phyloP scores from a whole-genome alignment of 176 grass and related monocot species.

The Oryza glumipatula region DNA sequence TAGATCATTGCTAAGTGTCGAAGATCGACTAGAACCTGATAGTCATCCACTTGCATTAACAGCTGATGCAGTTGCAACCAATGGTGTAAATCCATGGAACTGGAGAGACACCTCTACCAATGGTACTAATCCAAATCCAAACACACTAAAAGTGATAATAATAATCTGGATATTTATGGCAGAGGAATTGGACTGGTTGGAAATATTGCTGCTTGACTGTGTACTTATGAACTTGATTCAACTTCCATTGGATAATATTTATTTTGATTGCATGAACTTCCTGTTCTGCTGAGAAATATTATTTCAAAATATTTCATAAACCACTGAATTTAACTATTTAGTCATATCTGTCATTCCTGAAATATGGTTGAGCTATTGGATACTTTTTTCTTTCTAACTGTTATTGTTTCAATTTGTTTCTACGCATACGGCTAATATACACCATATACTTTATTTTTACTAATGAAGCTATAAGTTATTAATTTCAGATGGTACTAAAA shows the following conservation, averaged over 20 bases:
- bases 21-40: conserved; percentile 73
- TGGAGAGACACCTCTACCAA: conserved; percentile 93
- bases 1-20: conserved; percentile 69
- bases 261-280: conserved; percentile 17
- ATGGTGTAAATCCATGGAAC: conserved; percentile 92
- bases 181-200: background rate
- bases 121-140: conserved; percentile 44
- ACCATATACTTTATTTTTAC: background rate
- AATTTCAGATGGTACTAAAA: background rate
- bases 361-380: background rate
- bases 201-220: conserved; percentile 23
- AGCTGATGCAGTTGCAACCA: conserved; percentile 73
- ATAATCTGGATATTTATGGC: background rate
- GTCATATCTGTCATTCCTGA: conserved; percentile 1
- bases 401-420: conserved; percentile 16
- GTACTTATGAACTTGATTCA: conserved; percentile 5
- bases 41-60: conserved; percentile 77
- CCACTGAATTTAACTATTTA: background rate
- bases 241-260: conserved; percentile 24
- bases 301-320: background rate
- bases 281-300: conserved; percentile 26
- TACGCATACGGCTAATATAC: background rate
- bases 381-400: background rate
- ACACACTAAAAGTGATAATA: background rate
- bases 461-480: conserved; percentile 5